Evolutionary conservation across 106 monocot species (phyloP), one percentile per base, ranked within the genome.

Genomic region (Acorus gramineus): DNA sequence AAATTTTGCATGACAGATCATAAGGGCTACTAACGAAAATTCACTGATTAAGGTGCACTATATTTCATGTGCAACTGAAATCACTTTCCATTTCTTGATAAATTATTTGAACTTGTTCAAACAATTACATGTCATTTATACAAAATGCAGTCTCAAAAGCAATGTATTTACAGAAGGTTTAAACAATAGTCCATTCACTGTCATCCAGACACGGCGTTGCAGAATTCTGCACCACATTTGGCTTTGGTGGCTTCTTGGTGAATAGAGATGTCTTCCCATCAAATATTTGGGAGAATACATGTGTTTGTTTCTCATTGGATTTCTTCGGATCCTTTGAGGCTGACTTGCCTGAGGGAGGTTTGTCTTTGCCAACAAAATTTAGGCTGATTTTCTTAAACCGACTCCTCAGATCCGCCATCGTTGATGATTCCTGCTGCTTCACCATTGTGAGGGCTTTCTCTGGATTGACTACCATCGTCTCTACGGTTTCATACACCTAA

Each of bases 401-500:
- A 42, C 57, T 75, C 48, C 76, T 88, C 42, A 68, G 66, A 68
- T 82, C 81, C 42, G 61, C 79, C 4, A 51, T 67, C 49, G 13
- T 12, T 59, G 50, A 56, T 46, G 75, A 82, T 45, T 85, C 85
- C 42, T 75, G 60, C 11, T 73, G 69, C 8, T 81, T 72, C 47
- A 66, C 60, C 11, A 80, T 71, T 58, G 60, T 70, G 48, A 81
- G 62, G 43, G 77, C 79, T 65, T 85, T 88, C 77, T 85, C 77
- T 13, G 92, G 92, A 77, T 82, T 74, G 12, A 58, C 49, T 4
- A 76, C 6, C 50, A 93, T 76, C 11, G 71, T 85, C 72, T 88
- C 87, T 61, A 93, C 46, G 2, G 88, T 93, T 73, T 85, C 87
- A 66, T 93, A 93, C 57, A 88, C 92, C 92, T 93, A 71, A 46